Evolutionary conservation across 805 yeast species (phyloP).

Genomic region (Wickerhamiella allomyrinae): DNA sequence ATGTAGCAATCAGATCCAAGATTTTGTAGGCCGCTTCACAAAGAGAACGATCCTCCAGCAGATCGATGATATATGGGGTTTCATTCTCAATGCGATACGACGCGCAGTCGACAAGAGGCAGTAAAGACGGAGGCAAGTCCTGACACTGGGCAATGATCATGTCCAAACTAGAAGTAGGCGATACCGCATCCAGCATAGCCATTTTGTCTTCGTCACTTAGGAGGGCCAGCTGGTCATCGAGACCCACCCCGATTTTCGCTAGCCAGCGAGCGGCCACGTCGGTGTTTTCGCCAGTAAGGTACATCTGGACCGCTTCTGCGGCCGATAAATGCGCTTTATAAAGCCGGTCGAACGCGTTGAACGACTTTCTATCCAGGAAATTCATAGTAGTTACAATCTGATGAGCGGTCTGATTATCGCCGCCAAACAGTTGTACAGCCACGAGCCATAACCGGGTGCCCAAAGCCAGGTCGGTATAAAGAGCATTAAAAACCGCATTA

Average conservation of each 20-base stretch:
- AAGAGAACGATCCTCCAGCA: not conserved
- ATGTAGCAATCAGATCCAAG: not conserved
- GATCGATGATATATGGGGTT: not conserved
- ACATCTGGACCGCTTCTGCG: not conserved
- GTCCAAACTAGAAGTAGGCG: not conserved
- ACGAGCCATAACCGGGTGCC: not conserved
- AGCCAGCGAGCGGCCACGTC: not conserved
- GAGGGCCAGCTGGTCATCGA: not conserved
- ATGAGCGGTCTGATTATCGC: not conserved
- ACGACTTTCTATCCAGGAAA: not conserved
- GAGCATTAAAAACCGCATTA: not conserved
- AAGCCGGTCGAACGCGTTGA: not conserved
- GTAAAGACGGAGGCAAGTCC: not conserved
- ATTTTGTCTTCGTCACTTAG: not conserved
- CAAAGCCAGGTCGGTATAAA: not conserved
- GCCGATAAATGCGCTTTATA: not conserved
- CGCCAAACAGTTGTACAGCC: not conserved
- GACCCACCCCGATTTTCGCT: not conserved
- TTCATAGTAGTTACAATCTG: not conserved
- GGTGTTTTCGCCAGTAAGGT: not conserved
- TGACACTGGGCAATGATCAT: not conserved
- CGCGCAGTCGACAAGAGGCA: not conserved
- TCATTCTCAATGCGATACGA: not conserved
- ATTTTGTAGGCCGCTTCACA: not conserved
- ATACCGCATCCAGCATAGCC: not conserved